Conservation (phyloP, 192 early-diverging fungal genomes). For the Anaeromyces robustus region DNA sequence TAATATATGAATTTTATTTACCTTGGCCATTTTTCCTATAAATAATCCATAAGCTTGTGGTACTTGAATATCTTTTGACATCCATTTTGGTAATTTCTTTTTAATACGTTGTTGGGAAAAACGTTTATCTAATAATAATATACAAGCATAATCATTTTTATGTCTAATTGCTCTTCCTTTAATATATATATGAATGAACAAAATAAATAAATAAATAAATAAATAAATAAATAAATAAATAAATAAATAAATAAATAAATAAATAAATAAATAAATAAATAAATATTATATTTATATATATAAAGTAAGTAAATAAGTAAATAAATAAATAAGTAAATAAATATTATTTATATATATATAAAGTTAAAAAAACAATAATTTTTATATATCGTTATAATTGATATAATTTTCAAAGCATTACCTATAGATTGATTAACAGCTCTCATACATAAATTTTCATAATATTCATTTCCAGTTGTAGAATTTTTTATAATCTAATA, state of each 20-base stretch:
- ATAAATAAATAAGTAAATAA: too few relatives aligned
- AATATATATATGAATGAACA: too few relatives aligned
- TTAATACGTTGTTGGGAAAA: slow-evolving; percentile 27
- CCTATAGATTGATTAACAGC: slow-evolving; percentile 81
- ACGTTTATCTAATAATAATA: slow-evolving; percentile 66
- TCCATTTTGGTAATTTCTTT: slow-evolving; percentile 63
- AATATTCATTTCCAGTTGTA: slow-evolving; percentile 47
- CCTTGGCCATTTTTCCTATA: too few relatives aligned
- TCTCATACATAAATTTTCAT: slow-evolving; percentile 83
- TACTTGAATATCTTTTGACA: slow-evolving; percentile 5
- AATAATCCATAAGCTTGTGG: too few relatives aligned
- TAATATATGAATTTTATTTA: too few relatives aligned
- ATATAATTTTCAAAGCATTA: too few relatives aligned
- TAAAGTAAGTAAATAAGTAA: too few relatives aligned
- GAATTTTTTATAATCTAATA: slow-evolving; percentile 2
- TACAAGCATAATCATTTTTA: slow-evolving; percentile 66
- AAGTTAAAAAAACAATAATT: too few relatives aligned
- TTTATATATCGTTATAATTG: too few relatives aligned
- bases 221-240: not conserved
- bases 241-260: not conserved
- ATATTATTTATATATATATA: too few relatives aligned
- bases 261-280: not conserved
- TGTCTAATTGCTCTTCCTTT: slow-evolving; percentile 83
- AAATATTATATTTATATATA: too few relatives aligned
- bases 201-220: too few relatives aligned